Conservation (phyloP, 345 rosid genomes). For the Anacardium occidentale region DNA sequence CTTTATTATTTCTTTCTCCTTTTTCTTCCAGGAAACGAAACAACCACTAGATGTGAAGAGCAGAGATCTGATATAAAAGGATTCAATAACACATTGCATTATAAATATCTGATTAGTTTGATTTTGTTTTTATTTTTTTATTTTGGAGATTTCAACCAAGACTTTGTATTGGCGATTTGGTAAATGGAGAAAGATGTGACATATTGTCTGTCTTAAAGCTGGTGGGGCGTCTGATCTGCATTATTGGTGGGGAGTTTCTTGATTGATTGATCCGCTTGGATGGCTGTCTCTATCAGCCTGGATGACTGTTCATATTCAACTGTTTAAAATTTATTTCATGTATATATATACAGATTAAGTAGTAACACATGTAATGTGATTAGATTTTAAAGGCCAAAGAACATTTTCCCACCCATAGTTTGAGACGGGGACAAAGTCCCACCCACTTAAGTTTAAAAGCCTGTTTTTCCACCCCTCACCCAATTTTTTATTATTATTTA, state of each 20-base stretch:
- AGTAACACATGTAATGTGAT: no score
- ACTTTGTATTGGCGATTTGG: neutral
- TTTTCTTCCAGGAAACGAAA: neutral
- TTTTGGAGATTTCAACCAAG: neutral
- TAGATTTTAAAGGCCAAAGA: no score
- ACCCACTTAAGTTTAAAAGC: no score
- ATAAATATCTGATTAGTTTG: slow-evolving; percentile 12
- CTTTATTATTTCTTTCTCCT: neutral
- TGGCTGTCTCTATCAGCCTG: slow-evolving; percentile 9
- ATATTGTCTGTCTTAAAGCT: neutral
- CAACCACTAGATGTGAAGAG: slow-evolving; percentile 1
- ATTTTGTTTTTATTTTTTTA: neutral
- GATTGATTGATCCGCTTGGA: slow-evolving; percentile 30
- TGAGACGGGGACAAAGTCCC: no score
- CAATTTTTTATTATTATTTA: no score
- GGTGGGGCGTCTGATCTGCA: slow-evolving; percentile 21
- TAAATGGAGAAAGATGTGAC: slow-evolving; percentile 15
- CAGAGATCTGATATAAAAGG: slow-evolving; percentile 4
- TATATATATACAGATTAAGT: no score
- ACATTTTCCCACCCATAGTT: no score
- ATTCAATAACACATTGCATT: slow-evolving; percentile 12
- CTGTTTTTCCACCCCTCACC: no score
- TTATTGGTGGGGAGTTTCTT: slow-evolving; percentile 24
- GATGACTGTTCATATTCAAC: no score
- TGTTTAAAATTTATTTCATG: no score